Percentiles rank a stretch among this genome's conserved stretches.
Evolutionary conservation across 1,284 basidiomycete species (phyloP).

Genomic region (Gomphus bonarii): DNA sequence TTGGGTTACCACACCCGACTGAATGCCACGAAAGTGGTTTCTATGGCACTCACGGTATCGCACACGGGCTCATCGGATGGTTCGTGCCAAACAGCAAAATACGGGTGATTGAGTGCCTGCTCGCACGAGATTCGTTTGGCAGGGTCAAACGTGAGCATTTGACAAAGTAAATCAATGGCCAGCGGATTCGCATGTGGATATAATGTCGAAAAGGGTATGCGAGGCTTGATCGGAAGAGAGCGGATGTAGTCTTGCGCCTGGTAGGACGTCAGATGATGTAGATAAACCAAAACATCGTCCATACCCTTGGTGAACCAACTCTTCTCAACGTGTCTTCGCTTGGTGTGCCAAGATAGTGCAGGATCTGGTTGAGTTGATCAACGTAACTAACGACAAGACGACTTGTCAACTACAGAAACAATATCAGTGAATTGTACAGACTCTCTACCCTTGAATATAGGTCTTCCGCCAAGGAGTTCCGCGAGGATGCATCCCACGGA

Average conservation of each 20-base stretch:
- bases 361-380: constrained; percentile 97
- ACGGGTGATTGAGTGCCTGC: constrained; percentile 91
- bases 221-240: constrained; percentile 92
- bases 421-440: constrained; percentile 29
- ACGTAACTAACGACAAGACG: constrained; percentile 58
- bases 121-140: constrained; percentile 93
- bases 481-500: constrained; percentile 97
- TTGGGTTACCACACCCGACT: not conserved
- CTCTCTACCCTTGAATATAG: constrained; percentile 98
- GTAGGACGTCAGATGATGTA: not conserved
- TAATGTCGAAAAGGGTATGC: constrained; percentile 83
- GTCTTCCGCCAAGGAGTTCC: constrained; percentile 91
- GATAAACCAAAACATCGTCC: not conserved
- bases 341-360: constrained; percentile 95
- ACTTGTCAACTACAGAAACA: constrained; percentile 8
- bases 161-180: constrained; percentile 86
- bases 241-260: constrained; percentile 98
- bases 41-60: constrained; percentile 39
- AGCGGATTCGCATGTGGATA: constrained; percentile 92
- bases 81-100: constrained; percentile 91
- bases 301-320: constrained; percentile 82
- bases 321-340: constrained; percentile 92
- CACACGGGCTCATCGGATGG: constrained; percentile 86
- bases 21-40: constrained; percentile 10
- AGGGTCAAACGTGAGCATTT: constrained; percentile 94